Percentiles rank a stretch among this genome's conserved stretches.
Evolutionary conservation across 2,329 filamentous ascomycete genomes (phyloP).

Genomic region (Calonectria hongkongensis): DNA sequence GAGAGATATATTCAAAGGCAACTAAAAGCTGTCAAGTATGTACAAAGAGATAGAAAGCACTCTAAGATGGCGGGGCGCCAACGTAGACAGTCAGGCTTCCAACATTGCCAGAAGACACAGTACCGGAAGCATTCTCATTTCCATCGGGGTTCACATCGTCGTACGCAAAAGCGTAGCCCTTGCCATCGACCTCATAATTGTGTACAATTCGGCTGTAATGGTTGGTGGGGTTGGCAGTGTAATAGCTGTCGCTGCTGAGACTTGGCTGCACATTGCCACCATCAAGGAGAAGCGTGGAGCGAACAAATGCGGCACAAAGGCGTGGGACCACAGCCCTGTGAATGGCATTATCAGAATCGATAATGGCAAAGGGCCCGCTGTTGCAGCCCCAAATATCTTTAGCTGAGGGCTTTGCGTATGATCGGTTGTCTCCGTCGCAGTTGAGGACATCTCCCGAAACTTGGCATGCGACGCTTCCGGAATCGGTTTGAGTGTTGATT

Average conservation of each 20-base stretch:
- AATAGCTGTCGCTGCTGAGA: slow-evolving; percentile 63
- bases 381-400: slow-evolving; percentile 72
- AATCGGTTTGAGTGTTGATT: slow-evolving; percentile 65
- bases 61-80: slow-evolving; percentile 45
- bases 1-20: slow-evolving; percentile 9
- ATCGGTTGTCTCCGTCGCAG: slow-evolving; percentile 65
- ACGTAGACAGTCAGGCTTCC: slow-evolving; percentile 56
- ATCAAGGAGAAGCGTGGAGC: slow-evolving; percentile 66
- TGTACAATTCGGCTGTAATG: slow-evolving; percentile 79
- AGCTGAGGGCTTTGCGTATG: slow-evolving; percentile 65
- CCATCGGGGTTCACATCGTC: slow-evolving; percentile 79
- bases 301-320: slow-evolving; percentile 70
- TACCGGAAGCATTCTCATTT: slow-evolving; percentile 69
- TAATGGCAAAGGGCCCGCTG: slow-evolving; percentile 66
- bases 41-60: neutral
- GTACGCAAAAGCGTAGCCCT: slow-evolving; percentile 80
- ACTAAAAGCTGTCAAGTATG: slow-evolving; percentile 1
- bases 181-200: slow-evolving; percentile 73
- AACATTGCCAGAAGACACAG: slow-evolving; percentile 53
- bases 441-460: slow-evolving; percentile 59
- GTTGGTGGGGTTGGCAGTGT: slow-evolving; percentile 65
- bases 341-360: slow-evolving; percentile 60
- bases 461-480: slow-evolving; percentile 64
- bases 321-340: slow-evolving; percentile 67
- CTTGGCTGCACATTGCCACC: slow-evolving; percentile 69